Evolutionary conservation across 2,329 filamentous ascomycete genomes (phyloP), one percentile per base, ranked within the genome.

Genomic region (Nothomitra cinnamomea): DNA sequence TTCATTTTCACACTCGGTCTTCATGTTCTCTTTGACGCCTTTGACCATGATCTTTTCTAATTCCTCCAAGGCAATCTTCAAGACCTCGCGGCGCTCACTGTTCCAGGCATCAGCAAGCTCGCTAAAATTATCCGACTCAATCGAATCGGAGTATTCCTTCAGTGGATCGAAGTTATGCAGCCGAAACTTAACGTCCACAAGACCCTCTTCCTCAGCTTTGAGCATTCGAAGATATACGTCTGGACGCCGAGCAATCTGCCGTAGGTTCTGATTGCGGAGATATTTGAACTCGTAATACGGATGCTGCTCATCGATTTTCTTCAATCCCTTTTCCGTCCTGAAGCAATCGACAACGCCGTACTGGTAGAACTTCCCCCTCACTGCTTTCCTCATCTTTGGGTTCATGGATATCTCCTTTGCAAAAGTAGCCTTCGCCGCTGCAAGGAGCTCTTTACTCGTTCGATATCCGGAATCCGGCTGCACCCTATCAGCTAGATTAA

Each of bases 271-370:
- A 61, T 92, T 88, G 58, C 87, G 81, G 19, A 98, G 75, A 61
- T 98, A 98, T 67, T 98, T 95, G 72, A 98, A 87, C 67, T 96
- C 92, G 65, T 96, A 96, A 67, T 94, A 96, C 0, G 88, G 87
- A 62, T 96, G 89, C 22, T 92, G 82, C 57, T 96, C 90, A 61
- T 95, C 89, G 60, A 98, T 96, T 63, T 87, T 86, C 55, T 86
- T 85, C 53, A 95, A 72, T 25, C 92, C 92, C 68, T 96, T 98
- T 56, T 96, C 89, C 0, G 92, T 98, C 54, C 92, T 82, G 57
- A 79, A 80, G 65, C 89, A 94, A 69, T 90, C 88, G 56, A 98
- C 81, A 54, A 85, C 77, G 22, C 88, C 87, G 59, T 82, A 82
- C 63, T 82, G 78, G 63, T 95, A 96, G 67, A 86, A 95, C 50